Evolutionary conservation across 345 rosid genomes (phyloP).

Genomic region (Theobroma cacao): DNA sequence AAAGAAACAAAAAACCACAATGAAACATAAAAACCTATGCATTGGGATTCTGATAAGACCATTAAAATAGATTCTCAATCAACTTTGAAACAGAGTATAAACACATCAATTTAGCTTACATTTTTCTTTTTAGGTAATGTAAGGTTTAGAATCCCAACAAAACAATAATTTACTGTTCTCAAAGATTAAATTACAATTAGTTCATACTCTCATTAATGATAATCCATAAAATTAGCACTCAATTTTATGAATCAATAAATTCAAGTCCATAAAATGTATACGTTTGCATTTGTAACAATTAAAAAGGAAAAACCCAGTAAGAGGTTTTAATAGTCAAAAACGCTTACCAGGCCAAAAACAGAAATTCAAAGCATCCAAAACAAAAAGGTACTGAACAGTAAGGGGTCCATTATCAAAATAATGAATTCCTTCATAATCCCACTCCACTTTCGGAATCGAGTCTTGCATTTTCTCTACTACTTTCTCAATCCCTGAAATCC

Average conservation of each 20-base stretch:
- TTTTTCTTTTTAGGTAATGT: neutral
- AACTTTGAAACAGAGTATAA: neutral
- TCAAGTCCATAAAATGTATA: neutral
- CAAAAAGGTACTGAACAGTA: conserved; percentile 77
- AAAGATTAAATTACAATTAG: neutral
- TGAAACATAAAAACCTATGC: neutral
- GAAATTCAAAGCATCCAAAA: conserved; percentile 73
- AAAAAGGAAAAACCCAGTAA: neutral
- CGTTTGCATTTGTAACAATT: neutral
- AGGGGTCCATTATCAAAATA: conserved; percentile 68
- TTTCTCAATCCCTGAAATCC: conserved; percentile 56
- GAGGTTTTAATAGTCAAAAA: neutral
- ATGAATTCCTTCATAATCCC: conserved; percentile 90
- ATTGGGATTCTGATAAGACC: neutral
- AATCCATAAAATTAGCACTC: neutral
- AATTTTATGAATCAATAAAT: neutral
- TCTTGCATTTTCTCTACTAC: conserved; percentile 47
- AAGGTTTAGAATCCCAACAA: neutral
- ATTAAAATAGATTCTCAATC: neutral
- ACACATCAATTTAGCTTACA: neutral
- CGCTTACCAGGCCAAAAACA: conserved; percentile 80
- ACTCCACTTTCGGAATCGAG: conserved; percentile 62
- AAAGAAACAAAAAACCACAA: neutral
- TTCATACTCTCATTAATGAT: neutral
- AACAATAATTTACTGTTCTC: neutral